A percentile compares a stretch with the other conserved stretches of the same genome.
phyloP scores from a whole-genome alignment of 148 eudicot species.

The Gaultheria prostrata region DNA sequence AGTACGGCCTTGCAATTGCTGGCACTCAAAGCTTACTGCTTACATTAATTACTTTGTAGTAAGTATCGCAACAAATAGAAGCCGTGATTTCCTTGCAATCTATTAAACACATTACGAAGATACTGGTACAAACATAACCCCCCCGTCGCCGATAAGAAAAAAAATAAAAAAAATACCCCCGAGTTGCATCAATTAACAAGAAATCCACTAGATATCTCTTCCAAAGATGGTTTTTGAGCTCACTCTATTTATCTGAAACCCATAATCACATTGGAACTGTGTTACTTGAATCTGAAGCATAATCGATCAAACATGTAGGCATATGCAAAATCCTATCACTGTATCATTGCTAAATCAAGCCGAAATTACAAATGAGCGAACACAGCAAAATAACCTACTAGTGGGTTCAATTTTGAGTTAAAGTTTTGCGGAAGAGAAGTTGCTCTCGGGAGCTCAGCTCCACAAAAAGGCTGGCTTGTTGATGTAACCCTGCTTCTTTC shows the following conservation, averaged over 20 bases:
- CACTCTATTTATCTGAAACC: slow-evolving; percentile 10
- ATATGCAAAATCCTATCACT: too few relatives aligned
- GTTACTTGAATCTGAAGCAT: slow-evolving; percentile 11
- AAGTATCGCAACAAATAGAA: not conserved
- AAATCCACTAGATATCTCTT: not conserved
- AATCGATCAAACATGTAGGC: not conserved
- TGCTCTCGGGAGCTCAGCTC: slow-evolving; percentile 57
- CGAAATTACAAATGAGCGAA: not conserved
- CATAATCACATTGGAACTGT: not conserved
- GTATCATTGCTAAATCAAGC: slow-evolving; percentile 15
- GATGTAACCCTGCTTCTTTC: slow-evolving; percentile 91
- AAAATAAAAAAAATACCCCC: too few relatives aligned
- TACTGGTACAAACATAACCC: too few relatives aligned
- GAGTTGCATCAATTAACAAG: not conserved
- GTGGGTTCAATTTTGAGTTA: not conserved
- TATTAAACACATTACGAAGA: too few relatives aligned
- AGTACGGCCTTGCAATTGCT: not conserved
- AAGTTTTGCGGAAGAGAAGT: not conserved
- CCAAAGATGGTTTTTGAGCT: not conserved
- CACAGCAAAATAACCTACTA: slow-evolving; percentile 1
- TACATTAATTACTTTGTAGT: not conserved
- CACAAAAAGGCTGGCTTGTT: slow-evolving; percentile 94
- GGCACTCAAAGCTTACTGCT: not conserved
- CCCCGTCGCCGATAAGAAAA: not conserved
- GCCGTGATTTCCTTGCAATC: not conserved